Evolutionary conservation across 1,284 basidiomycete species (phyloP).

Genomic region (Trichosporon faecale): DNA sequence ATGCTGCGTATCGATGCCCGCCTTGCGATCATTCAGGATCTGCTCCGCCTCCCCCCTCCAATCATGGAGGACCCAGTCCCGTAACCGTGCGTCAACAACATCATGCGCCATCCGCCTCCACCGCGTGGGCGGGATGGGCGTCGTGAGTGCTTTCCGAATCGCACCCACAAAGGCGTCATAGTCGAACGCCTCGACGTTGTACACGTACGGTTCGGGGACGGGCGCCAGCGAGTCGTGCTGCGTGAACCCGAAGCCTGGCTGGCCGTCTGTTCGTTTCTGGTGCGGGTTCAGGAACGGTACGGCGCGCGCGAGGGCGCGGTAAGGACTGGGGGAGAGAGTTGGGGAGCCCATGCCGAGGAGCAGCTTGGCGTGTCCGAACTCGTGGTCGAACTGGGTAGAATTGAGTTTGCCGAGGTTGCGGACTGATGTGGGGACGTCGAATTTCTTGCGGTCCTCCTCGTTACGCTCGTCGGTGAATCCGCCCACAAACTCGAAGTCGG

Average conservation of each 20-base stretch:
- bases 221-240: slow-evolving; percentile 4
- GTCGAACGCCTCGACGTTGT: slow-evolving; percentile 26
- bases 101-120: slow-evolving; percentile 19
- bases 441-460: slow-evolving; percentile 11
- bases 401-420: slow-evolving; percentile 26
- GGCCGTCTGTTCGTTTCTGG: not conserved
- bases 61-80: slow-evolving; percentile 26
- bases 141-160: slow-evolving; percentile 24
- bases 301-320: slow-evolving; percentile 14
- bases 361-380: slow-evolving; percentile 19
- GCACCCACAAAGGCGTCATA: slow-evolving; percentile 24
- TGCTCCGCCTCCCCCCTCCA: slow-evolving; percentile 27
- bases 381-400: slow-evolving; percentile 15
- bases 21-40: slow-evolving; percentile 26
- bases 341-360: slow-evolving; percentile 33
- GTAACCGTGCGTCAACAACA: slow-evolving; percentile 22
- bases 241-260: slow-evolving; percentile 7
- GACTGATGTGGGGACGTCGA: slow-evolving; percentile 22
- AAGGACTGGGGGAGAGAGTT: slow-evolving; percentile 25
- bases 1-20: slow-evolving; percentile 27
- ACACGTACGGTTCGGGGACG: slow-evolving; percentile 19
- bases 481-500: slow-evolving; percentile 32
- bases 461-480: slow-evolving; percentile 22
- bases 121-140: slow-evolving; percentile 23
- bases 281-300: slow-evolving; percentile 19